These are phyloP conservation scores for Cercospora sp. DNA, from an alignment of 2,329 filamentous ascomycete genomes.

Conservation along the genomic window DNA sequence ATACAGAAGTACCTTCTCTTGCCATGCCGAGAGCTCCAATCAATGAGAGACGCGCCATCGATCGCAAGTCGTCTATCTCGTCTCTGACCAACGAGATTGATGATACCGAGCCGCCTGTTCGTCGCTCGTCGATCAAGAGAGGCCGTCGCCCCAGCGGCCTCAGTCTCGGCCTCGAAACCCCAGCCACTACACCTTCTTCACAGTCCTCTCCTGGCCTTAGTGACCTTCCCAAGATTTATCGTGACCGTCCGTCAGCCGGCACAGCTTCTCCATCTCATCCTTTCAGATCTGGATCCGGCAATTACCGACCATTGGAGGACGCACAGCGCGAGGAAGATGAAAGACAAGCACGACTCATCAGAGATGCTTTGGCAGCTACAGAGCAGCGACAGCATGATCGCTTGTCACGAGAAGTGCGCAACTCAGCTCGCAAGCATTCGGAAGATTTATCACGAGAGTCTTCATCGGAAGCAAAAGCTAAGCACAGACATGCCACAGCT, in stretches of 20 bases:
- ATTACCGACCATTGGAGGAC: conserved; percentile 15
- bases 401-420: conserved; percentile 3
- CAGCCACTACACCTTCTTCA: conserved; percentile 12
- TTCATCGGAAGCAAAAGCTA: conserved; percentile 3
- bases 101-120: conserved; percentile 13
- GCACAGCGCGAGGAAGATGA: conserved; percentile 14
- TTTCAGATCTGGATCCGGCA: conserved; percentile 4
- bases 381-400: conserved; percentile 13
- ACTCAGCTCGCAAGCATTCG: conserved; percentile 2
- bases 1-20: conserved; percentile 27
- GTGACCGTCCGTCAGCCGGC: conserved; percentile 23
- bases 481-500: conserved; percentile 12
- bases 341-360: conserved; percentile 12
- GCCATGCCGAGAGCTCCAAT: conserved; percentile 24
- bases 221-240: conserved; percentile 19
- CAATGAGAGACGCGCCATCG: conserved; percentile 25
- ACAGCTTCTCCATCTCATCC: not conserved
- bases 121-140: conserved; percentile 4
- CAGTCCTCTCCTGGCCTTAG: conserved; percentile 29
- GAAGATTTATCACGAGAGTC: conserved; percentile 6
- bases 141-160: conserved; percentile 19
- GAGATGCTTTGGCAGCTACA: conserved; percentile 13
- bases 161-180: conserved; percentile 11
- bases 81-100: conserved; percentile 24
- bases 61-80: conserved; percentile 13